Evolutionary conservation across 2,329 filamentous ascomycete species (phyloP), one percentile per base, ranked within the genome.

Genomic region (Elsinoe batatas): DNA sequence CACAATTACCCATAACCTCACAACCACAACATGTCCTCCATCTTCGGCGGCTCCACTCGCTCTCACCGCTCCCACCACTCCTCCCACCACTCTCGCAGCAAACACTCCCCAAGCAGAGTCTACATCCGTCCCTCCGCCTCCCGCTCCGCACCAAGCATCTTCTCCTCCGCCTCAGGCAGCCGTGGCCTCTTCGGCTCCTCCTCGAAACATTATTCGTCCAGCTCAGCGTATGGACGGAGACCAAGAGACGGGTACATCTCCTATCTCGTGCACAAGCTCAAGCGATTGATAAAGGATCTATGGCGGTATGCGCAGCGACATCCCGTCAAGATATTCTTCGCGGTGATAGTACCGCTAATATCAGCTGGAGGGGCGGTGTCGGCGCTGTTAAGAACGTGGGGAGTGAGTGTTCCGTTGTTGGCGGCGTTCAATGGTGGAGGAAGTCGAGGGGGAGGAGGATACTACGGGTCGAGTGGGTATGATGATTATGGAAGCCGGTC

Each of bases 321-420:
- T 72, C 91, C 91, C 0, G 73, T 89, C 67, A 94, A 94, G 73
- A 87, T 95, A 47, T 87, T 96, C 74, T 87, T 96, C 74, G 76
- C 80, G 90, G 59, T 95, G 60, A 79, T 96, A 64, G 82, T 96
- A 79, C 91, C 91, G 8, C 78, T 97, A 57, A 75, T 96, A 64
- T 90, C 85, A 1, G 68, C 68, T 8, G 88, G 88, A 53, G 91
- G 91, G 32, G 85, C 88, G 26, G 72, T 96, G 61, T 84, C 84
- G 7, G 87, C 85, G 46, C 75, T 96, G 43, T 79, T 95, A 44
- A 80, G 81, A 36, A 82, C 84, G 66, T 87, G 96, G 69, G 91
- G 91, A 18, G 76, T 97, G 58, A 79, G 84, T 59, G 70, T 95
- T 60, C 91, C 91, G 11, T 66, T 90, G 58, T 69, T 51, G 56